Percentiles rank a stretch among this genome's conserved stretches.
phyloP scores from a whole-genome alignment of 1,139 yeast genomes.

The Taiozyma sp. region DNA sequence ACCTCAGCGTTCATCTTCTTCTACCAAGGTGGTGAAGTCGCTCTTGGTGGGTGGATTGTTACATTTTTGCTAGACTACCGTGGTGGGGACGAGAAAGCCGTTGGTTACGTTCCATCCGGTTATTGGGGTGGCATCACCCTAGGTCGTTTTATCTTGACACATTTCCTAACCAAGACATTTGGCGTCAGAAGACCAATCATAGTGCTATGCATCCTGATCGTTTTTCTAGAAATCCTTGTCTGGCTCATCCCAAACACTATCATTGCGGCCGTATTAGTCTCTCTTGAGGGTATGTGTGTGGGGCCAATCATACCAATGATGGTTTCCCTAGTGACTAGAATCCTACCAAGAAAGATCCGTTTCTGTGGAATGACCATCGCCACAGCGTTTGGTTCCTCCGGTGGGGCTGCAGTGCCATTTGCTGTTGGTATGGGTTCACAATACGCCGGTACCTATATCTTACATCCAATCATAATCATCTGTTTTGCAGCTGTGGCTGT shows the following conservation, averaged over 20 bases:
- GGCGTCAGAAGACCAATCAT: conserved; percentile 48
- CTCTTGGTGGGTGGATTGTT: conserved; percentile 69
- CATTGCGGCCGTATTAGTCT: conserved; percentile 41
- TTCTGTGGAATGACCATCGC: conserved; percentile 48
- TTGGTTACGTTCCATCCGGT: conserved; percentile 67
- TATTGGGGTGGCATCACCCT: conserved; percentile 68
- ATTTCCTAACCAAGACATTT: conserved; percentile 29
- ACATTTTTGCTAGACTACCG: conserved; percentile 57
- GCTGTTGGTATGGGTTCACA: conserved; percentile 49
- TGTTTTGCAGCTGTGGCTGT: conserved; percentile 35
- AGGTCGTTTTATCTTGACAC: conserved; percentile 43
- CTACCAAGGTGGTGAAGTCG: conserved; percentile 67
- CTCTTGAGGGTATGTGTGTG: conserved; percentile 43
- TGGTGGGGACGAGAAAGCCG: conserved; percentile 37
- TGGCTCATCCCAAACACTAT: conserved; percentile 43
- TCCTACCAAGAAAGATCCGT: conserved; percentile 52
- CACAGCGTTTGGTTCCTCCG: conserved; percentile 58
- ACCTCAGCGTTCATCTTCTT: conserved; percentile 49
- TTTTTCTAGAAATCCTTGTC: conserved; percentile 35
- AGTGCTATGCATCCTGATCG: conserved; percentile 31
- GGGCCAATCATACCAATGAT: conserved; percentile 56
- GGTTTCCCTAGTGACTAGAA: conserved; percentile 40
- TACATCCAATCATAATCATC: conserved; percentile 46
- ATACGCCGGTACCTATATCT: conserved; percentile 45
- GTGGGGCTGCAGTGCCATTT: conserved; percentile 58